phyloP scores from a whole-genome alignment of 106 monocot genomes.

The Dioscorea zingiberensis region DNA sequence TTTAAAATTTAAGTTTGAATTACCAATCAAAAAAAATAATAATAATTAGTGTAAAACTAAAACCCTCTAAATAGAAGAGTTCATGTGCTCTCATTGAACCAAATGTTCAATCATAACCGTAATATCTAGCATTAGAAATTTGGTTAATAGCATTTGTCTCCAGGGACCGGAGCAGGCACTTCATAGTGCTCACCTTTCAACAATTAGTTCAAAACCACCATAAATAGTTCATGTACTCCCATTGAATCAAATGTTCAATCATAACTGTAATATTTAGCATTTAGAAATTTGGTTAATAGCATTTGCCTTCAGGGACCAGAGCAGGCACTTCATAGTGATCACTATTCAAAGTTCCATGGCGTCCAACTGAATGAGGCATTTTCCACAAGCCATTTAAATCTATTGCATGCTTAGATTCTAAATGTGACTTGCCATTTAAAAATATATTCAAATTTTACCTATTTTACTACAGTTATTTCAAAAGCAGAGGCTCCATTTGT shows the following conservation, averaged over 20 bases:
- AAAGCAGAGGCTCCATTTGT: too few species aligned
- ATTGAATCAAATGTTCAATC: conserved; percentile 1
- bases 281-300: not conserved
- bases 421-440: not conserved
- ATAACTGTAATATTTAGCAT: not conserved
- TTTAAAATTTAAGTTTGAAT: not conserved
- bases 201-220: too few species aligned
- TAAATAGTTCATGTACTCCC: too few species aligned
- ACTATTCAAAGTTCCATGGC: too few species aligned
- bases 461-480: not conserved
- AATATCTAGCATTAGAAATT: not conserved
- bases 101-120: not conserved
- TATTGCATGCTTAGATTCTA: not conserved
- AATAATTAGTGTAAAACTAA: not conserved
- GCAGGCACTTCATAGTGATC: not conserved
- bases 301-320: not conserved
- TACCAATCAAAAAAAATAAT: not conserved
- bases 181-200: too few species aligned
- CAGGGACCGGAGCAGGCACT: not conserved
- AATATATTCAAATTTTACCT: not conserved
- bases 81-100: not conserved
- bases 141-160: not conserved
- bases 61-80: not conserved
- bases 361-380: not conserved
- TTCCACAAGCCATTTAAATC: not conserved